Evolutionary conservation across 2,329 filamentous ascomycete species (phyloP), one percentile per base, ranked within the genome.

Genomic region (Epicoccum nigrum): DNA sequence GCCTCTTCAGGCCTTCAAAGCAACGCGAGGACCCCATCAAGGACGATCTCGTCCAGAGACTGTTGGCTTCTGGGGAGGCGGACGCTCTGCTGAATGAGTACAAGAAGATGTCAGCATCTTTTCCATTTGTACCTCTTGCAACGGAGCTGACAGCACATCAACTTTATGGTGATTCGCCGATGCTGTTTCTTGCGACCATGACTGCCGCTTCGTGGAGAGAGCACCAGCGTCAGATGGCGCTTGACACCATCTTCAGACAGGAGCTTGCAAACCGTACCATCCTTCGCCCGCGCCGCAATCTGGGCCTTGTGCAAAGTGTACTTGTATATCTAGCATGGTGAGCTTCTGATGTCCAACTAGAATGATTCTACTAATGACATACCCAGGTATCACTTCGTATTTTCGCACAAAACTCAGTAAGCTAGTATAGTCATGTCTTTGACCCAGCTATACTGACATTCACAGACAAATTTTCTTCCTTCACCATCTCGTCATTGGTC

Each of bases 331-430:
- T 71, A 1, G 67, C 67, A 11, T 71, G 69, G 69, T 70, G 47
- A 17, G 55, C 35, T n/a, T 9, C 9, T 19, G 7, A 16, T 25
- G 7, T 19, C n/a, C 30, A 11, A 17, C 3, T 25, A 7, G 3
- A 4, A 40, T 9, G 5, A 28, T 33, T 4, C 4, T 9, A 45
- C 58, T 60, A 2, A 64, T 15, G 16, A 2, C 1, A 8, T 1
- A 3, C 3, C 15, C 32, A 71, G 68, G 64, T 71, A 72, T 32
- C 69, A 71, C 30, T 72, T 68, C 23, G 56, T 70, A 0, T 71
- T 71, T 30, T 70, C 65, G 35, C 69, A 71, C 47, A 70, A 70
- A 37, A 71, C 69, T 7, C 68, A 72, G 43, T 67, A 68, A 12
- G 48, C 42, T 1, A 3, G 7, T 4, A 9, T 5, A 5, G 19